phyloP scores from a whole-genome alignment of 129 eudicot genomes.

The Kitagawia praeruptora region DNA sequence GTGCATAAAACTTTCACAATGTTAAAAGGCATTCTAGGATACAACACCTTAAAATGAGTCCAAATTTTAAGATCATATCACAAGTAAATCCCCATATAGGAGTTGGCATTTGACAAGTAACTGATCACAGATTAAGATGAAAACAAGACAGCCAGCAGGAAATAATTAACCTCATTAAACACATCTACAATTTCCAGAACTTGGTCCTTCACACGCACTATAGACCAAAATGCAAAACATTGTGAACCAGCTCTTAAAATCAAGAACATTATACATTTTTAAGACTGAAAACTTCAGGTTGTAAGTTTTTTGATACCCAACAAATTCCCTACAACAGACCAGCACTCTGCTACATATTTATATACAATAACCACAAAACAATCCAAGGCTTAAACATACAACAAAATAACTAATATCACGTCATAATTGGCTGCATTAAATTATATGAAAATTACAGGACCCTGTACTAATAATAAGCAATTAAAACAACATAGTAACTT shows the following conservation, averaged over 20 bases:
- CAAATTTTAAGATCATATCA: no score
- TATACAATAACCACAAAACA: neutral
- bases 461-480: neutral
- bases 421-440: neutral
- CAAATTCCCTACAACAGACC: neutral
- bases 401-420: neutral
- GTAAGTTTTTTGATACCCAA: neutral
- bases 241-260: neutral
- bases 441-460: neutral
- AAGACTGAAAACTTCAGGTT: neutral
- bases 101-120: no score
- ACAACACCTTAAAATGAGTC: no score
- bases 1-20: neutral
- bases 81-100: no score
- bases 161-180: neutral
- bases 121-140: neutral
- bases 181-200: neutral
- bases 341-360: neutral
- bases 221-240: neutral
- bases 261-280: neutral
- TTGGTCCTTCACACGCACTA: neutral
- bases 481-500: conserved; percentile 16
- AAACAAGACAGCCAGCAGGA: neutral
- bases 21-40: no score
- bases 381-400: neutral